Evolutionary conservation across 768 basidiomycete species (phyloP).

Genomic region (Auriscalpium orientale): DNA sequence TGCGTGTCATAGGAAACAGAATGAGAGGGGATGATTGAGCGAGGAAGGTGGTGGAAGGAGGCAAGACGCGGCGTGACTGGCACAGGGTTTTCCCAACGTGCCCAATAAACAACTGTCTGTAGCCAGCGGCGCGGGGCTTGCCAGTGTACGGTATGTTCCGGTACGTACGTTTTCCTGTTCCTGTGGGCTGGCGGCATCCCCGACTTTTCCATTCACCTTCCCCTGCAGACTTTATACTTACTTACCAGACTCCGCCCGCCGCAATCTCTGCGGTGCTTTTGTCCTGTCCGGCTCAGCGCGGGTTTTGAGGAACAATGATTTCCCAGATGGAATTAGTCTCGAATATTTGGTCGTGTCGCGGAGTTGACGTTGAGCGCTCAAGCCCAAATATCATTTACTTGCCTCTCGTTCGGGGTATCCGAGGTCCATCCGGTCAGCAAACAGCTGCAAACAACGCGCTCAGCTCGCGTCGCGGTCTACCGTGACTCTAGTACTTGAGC

Average conservation of each 20-base stretch:
- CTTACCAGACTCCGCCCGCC: not conserved
- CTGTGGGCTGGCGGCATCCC: not conserved
- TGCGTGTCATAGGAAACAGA: not conserved
- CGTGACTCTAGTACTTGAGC: no score
- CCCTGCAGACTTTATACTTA: not conserved
- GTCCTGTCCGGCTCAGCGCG: not conserved
- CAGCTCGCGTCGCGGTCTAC: no score
- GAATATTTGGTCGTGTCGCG: no score
- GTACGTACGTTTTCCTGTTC: not conserved
- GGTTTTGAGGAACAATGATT: not conserved
- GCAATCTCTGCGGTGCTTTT: not conserved
- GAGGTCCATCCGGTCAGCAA: not conserved
- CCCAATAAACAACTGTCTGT: not conserved
- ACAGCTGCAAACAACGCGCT: conserved; percentile 19
- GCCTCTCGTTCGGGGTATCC: no score
- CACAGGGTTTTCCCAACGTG: not conserved
- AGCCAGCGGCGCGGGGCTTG: conserved; percentile 11
- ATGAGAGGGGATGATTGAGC: not conserved
- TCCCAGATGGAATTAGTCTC: not conserved
- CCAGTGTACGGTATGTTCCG: conserved; percentile 14
- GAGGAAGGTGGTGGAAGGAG: conserved; percentile 1
- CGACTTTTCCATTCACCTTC: not conserved
- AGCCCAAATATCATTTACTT: no score
- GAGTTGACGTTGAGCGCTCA: no score
- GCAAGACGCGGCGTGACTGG: not conserved